Percentiles rank a stretch among this genome's conserved stretches.
Conservation (phyloP, 768 basidiomycete genomes). For the Tylopilus plumbeoviolaceoides region DNA sequence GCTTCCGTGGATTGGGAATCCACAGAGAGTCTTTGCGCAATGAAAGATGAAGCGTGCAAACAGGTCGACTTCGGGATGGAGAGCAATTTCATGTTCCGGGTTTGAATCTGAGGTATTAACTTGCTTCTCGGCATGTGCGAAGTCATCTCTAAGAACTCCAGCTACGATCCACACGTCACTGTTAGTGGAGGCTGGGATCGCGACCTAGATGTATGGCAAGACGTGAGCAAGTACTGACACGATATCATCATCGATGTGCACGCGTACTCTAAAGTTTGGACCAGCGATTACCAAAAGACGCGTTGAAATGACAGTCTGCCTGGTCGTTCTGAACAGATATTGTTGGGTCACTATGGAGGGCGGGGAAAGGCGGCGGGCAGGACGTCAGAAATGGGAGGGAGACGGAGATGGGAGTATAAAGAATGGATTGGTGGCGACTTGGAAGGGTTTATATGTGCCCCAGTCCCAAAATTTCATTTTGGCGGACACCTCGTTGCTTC, state of each 20-base stretch:
- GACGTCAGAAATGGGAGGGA: too few relatives aligned
- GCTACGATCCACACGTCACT: too few relatives aligned
- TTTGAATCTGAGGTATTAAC: conserved; percentile 54
- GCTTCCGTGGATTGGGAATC: too few relatives aligned
- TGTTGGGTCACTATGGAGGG: too few relatives aligned
- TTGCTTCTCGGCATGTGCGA: too few relatives aligned
- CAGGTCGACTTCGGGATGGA: too few relatives aligned
- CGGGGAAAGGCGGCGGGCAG: neutral
- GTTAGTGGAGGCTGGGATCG: too few relatives aligned
- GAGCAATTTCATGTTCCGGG: conserved; percentile 47
- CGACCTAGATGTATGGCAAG: too few relatives aligned
- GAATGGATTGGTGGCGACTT: conserved; percentile 3
- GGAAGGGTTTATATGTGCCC: conserved; percentile 24
- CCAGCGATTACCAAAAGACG: conserved; percentile 35
- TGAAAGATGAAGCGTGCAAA: conserved; percentile 66
- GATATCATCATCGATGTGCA: too few relatives aligned
- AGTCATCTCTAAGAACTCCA: too few relatives aligned
- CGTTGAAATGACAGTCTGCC: conserved; percentile 29
- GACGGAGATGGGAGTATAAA: conserved; percentile 1
- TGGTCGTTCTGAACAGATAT: conserved; percentile 30
- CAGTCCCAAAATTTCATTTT: conserved; percentile 32
- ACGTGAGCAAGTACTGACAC: too few relatives aligned
- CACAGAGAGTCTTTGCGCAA: too few relatives aligned
- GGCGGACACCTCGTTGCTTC: conserved; percentile 17
- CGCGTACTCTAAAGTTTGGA: conserved; percentile 33